Evolutionary conservation across 2,329 filamentous ascomycete genomes (phyloP), one percentile per base, ranked within the genome.

Genomic region (Aspergillus quadrilineatus): DNA sequence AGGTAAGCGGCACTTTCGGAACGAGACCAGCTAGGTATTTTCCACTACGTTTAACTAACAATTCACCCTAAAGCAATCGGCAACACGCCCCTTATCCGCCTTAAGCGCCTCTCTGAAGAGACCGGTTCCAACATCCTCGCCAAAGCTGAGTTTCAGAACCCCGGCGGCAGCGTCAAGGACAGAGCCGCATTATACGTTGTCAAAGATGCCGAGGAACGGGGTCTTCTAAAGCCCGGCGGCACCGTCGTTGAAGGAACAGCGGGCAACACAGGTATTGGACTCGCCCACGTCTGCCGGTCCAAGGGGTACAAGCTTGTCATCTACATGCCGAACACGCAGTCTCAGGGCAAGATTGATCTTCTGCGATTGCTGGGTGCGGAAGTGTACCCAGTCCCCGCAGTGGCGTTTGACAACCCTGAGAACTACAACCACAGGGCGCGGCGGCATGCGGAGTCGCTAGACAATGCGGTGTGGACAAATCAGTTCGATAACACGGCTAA

Each of bases 271-370:
- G 94, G 94, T 63, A 99, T 99, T 74, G 94, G 94, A 1, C 88
- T 99, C 43, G 94, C 94, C 17, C 94, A 97, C 77, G 94, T 99
- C 55, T 97, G 94, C 79, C 86, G 93, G 59, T 90, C 88, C 37
- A 89, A 88, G 67, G 94, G 93, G 41, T 97, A 99, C 82, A 89
- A 89, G 73, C 86, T 96, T 50, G 92, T 97, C 71, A 99, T 99
- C 73, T 99, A 97, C 85, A 97, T 99, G 94, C 94, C 94, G 67
- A 89, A 99, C 81, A 97, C 93, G 48, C 94, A 97, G 79, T 96
- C 92, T 17, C 93, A 96, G 78, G 94, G 92, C 73, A 99, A 99
- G 81, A 90, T 99, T 71, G 94, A 97, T 74, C 83, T 99, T 52
- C 80, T 99, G 62, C 84, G 93, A 7, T 81, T 97, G 36, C 84